These are phyloP conservation scores for Phytomonas sp. DNA, from an alignment of 208 protist genomes.

Conservation along the genomic window DNA sequence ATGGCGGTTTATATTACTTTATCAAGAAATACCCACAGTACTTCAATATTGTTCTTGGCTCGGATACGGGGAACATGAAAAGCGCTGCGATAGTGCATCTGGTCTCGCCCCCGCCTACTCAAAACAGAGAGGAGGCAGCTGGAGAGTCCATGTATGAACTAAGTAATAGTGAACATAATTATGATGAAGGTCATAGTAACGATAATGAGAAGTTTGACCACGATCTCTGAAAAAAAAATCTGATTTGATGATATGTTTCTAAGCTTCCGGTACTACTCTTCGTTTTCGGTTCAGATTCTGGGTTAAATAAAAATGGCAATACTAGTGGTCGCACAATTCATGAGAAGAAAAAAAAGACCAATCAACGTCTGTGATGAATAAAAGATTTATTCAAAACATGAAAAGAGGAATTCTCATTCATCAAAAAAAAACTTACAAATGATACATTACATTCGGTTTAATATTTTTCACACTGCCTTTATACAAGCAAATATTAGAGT, in stretches of 20 bases:
- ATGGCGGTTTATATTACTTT: constrained; percentile 76
- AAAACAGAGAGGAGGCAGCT: neutral
- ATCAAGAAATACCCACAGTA: constrained; percentile 61
- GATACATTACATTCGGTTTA: neutral
- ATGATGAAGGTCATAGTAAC: neutral
- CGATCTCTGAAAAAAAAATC: constrained; percentile 9
- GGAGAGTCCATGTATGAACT: constrained; percentile 4
- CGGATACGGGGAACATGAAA: constrained; percentile 43
- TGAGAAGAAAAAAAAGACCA: neutral
- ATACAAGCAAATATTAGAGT: neutral
- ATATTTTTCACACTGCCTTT: neutral
- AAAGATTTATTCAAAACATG: neutral
- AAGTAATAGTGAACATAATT: neutral
- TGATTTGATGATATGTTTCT: neutral
- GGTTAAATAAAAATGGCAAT: neutral
- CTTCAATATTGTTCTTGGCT: constrained; percentile 76
- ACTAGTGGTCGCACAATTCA: neutral
- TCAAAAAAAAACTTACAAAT: neutral
- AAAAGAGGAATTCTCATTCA: neutral
- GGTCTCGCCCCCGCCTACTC: constrained; percentile 39
- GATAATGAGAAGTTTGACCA: constrained; percentile 19
- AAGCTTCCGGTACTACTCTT: neutral
- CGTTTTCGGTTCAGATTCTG: neutral
- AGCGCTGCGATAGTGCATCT: constrained; percentile 74
- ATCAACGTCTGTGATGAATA: neutral